These are phyloP conservation scores for Pythium phragmiticola DNA, from an alignment of 352 stramenopile genomes.

Conservation along the genomic window DNA sequence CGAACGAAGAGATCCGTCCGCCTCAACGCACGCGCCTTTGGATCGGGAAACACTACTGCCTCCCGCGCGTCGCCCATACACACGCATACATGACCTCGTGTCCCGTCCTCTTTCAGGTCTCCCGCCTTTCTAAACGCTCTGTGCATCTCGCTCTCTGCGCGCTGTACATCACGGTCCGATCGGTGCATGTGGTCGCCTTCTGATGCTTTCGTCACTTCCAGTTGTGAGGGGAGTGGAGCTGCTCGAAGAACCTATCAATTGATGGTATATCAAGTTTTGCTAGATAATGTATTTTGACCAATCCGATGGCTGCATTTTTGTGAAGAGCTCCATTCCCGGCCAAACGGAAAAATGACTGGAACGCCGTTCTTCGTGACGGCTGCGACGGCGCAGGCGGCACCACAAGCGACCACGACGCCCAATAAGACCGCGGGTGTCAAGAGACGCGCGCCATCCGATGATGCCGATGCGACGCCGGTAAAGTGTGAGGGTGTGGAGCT, in stretches of 20 bases:
- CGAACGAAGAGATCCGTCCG: not conserved
- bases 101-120: not conserved
- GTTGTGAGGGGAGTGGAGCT: constrained; percentile 20
- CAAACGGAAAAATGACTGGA: constrained; percentile 47
- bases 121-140: not conserved
- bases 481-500: constrained; percentile 22
- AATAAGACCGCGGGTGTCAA: constrained; percentile 27
- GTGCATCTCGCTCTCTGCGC: not conserved
- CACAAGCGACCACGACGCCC: not conserved
- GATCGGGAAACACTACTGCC: not conserved
- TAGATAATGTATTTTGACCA: constrained; percentile 13
- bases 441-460: constrained; percentile 18
- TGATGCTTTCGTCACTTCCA: constrained; percentile 69
- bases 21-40: not conserved
- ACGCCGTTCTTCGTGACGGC: constrained; percentile 46
- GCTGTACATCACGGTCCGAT: constrained; percentile 12
- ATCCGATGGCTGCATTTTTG: constrained; percentile 1
- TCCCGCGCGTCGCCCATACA: not conserved
- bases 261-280: constrained; percentile 3
- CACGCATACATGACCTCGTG: not conserved
- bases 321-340: constrained; percentile 1
- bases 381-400: constrained; percentile 24
- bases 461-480: constrained; percentile 6
- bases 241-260: not conserved
- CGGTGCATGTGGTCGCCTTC: not conserved